A percentile compares a stretch with the other conserved stretches of the same genome.
phyloP scores from a whole-genome alignment of 2,329 filamentous ascomycete genomes.

The Delphinella strobiligena region DNA sequence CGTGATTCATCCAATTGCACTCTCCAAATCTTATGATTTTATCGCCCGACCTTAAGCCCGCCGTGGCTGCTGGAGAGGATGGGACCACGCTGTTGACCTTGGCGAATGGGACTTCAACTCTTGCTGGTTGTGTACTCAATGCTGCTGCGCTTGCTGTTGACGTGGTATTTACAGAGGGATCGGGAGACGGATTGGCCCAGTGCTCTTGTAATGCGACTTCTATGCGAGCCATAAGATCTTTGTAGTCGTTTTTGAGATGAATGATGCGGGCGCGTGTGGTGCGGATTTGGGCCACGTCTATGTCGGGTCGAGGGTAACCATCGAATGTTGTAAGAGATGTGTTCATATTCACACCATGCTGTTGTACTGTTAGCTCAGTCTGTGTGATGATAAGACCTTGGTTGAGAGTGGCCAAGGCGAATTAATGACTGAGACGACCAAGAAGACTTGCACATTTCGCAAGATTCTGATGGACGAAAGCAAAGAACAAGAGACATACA shows the following conservation, averaged over 20 bases:
- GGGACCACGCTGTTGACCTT: constrained; percentile 74
- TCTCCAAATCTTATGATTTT: constrained; percentile 74
- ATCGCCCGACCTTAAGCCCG: constrained; percentile 72
- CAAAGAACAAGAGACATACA: constrained; percentile 38
- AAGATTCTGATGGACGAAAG: too few species aligned
- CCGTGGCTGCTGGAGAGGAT: constrained; percentile 68
- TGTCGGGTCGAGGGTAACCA: constrained; percentile 83
- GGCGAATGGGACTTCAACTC: constrained; percentile 59
- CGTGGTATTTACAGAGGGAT: constrained; percentile 11
- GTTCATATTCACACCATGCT: constrained; percentile 92
- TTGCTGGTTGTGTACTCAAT: constrained; percentile 14
- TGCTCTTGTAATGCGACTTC: constrained; percentile 82
- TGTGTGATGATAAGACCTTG: too few species aligned
- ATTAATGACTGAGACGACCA: too few species aligned
- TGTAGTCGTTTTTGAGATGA: constrained; percentile 83
- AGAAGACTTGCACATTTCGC: too few species aligned
- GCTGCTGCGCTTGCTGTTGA: constrained; percentile 8
- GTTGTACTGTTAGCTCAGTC: constrained; percentile 10
- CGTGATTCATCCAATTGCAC: constrained; percentile 74
- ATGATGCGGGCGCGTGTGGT: constrained; percentile 90
- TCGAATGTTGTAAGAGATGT: constrained; percentile 77
- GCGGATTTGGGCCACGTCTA: constrained; percentile 91
- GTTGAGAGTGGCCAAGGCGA: too few species aligned
- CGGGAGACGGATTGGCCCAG: constrained; percentile 50
- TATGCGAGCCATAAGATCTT: constrained; percentile 69